Evolutionary conservation across 352 stramenopile genomes (phyloP), one percentile per base, ranked within the genome.

Genomic region (Phytopythium ostracodes): DNA sequence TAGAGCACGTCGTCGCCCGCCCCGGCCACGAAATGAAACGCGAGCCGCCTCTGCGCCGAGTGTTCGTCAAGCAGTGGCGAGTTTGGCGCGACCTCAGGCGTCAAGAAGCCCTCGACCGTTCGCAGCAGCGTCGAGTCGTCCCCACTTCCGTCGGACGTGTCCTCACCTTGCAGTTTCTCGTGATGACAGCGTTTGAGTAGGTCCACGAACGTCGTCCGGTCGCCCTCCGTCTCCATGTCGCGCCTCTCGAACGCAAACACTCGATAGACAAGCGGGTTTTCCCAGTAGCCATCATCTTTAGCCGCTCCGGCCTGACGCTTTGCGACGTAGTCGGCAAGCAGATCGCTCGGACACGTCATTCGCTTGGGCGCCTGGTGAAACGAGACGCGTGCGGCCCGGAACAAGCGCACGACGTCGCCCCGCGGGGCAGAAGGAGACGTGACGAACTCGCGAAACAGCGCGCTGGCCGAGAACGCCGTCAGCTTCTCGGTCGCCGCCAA

Each of bases 1-100:
- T 87, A 84, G 1, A 84, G 49, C 6, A 60, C 36, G 22, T 71
- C 70, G 0, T 74, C 64, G 0, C 66, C 71, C 31, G 60, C 73
- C 8, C 78, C 77, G 56, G 71, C 70, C n/a, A 71, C 66, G 44
- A 89, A 89, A 54, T 85, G 86, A 54, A 84, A 89, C 22, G 68
- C 77, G 12, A 85, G 18, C 0, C 60, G 49, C 24, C 67, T 72
- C 7, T 58, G 56, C 6, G 54, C 25, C 14, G 54, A 54, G 3
- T 46, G 9, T 3, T 72, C 59, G 4, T 63, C 35, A 15, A 62
- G 47, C 8, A 59, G 20, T 15, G 64, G 61, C 11, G 68, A 61
- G 25, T 63, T 35, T 20, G 56, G 50, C 4, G 42, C 58, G 9
- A 49, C 62, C 15, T 80, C 70, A 11, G 80, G 80, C 7, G 73